These are phyloP conservation scores for Articulospora tetracladia DNA, from an alignment of 495 filamentous ascomycete genomes.

Conservation along the genomic window DNA sequence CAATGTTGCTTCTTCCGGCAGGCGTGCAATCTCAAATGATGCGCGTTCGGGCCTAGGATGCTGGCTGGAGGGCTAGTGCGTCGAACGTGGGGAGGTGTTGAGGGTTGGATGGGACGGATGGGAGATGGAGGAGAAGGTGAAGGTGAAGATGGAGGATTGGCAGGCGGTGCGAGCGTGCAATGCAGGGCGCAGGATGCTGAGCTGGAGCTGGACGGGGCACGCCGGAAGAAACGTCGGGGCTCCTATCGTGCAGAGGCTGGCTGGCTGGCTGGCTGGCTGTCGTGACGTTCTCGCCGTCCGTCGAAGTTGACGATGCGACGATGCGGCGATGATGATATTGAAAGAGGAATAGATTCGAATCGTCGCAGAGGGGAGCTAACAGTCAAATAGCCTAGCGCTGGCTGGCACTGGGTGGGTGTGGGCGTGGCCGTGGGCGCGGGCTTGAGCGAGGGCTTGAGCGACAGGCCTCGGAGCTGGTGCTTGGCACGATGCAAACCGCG, in stretches of 20 bases:
- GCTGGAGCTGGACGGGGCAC: slow-evolving; percentile 29
- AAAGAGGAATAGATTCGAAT: slow-evolving; percentile 1
- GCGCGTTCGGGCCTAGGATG: neutral
- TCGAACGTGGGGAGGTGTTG: neutral
- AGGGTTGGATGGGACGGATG: neutral
- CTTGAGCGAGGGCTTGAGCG: neutral
- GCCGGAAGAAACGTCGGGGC: slow-evolving; percentile 27
- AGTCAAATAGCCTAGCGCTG: neutral
- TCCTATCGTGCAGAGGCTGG: slow-evolving; percentile 5
- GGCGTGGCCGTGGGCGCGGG: neutral
- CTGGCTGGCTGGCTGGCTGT: too few relatives aligned
- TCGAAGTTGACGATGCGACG: neutral
- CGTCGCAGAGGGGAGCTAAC: neutral
- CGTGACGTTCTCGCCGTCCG: neutral
- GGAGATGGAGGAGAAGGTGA: neutral
- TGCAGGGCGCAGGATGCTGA: neutral
- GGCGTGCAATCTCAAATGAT: slow-evolving; percentile 6
- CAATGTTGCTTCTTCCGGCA: slow-evolving; percentile 13
- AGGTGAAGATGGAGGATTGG: neutral
- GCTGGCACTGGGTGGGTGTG: neutral
- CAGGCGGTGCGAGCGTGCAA: neutral
- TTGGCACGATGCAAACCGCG: neutral
- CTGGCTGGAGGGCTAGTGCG: neutral
- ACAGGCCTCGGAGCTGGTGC: neutral
- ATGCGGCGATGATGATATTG: neutral